Conservation (phyloP, 2,329 filamentous ascomycete species). For the Geoglossum cookeanum region DNA sequence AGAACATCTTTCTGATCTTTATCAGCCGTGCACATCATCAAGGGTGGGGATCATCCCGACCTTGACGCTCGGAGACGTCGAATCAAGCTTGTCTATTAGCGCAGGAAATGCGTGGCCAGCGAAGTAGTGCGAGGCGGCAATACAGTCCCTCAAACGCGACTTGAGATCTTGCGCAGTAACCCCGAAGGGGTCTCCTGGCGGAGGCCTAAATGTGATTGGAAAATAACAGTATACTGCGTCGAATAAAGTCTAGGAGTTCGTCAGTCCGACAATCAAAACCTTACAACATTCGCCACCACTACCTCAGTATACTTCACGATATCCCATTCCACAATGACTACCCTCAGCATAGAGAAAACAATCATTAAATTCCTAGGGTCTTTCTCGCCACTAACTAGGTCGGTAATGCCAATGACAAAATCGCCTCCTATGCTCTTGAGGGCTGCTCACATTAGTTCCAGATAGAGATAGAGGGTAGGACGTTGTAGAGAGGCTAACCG, state of each 20-base stretch:
- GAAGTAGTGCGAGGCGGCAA: conserved; percentile 41
- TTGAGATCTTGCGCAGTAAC: conserved; percentile 52
- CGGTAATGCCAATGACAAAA: conserved; percentile 40
- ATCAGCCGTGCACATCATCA: background rate
- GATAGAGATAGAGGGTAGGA: background rate
- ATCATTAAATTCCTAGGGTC: conserved; percentile 53
- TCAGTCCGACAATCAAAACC: background rate
- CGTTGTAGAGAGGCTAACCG: conserved; percentile 19
- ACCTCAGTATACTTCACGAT: conserved; percentile 40
- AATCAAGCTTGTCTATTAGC: conserved; percentile 49
- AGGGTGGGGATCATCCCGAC: conserved; percentile 18
- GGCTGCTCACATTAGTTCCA: conserved; percentile 17
- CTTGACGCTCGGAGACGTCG: conserved; percentile 48
- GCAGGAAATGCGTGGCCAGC: conserved; percentile 49
- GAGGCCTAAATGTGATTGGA: conserved; percentile 50
- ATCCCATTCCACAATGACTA: conserved; percentile 49
- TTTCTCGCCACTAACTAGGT: conserved; percentile 48
- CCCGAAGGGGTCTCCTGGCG: conserved; percentile 48
- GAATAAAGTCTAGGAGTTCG: conserved; percentile 28
- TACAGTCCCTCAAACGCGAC: conserved; percentile 41
- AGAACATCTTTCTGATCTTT: conserved; percentile 37
- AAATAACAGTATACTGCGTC: conserved; percentile 56
- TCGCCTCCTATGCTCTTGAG: conserved; percentile 36
- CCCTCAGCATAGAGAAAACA: conserved; percentile 46
- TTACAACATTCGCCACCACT: conserved; percentile 3